A percentile compares a stretch with the other conserved stretches of the same genome.
Evolutionary conservation across 352 stramenopile species (phyloP).

Genomic region (Phytophthora litchii): DNA sequence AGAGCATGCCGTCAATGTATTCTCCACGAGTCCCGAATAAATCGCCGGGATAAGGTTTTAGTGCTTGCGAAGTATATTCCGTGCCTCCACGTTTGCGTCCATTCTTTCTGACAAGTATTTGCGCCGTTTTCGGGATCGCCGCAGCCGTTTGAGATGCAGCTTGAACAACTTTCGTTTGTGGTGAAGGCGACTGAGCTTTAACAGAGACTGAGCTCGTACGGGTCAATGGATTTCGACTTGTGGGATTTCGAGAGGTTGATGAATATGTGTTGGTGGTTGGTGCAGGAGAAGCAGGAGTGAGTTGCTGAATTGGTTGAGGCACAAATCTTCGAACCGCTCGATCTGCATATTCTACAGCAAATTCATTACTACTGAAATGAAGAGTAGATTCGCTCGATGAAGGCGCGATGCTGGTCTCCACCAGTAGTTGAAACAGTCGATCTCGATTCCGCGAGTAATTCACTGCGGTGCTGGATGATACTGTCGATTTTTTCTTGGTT

Average conservation of each 20-base stretch:
- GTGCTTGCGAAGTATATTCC: constrained; percentile 44
- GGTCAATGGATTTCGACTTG: constrained; percentile 5
- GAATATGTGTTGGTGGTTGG: constrained; percentile 2
- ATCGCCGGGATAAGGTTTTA: constrained; percentile 76
- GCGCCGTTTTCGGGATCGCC: constrained; percentile 25
- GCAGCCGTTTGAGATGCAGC: constrained; percentile 1
- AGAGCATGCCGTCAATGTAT: constrained; percentile 87
- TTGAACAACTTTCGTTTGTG: constrained; percentile 5
- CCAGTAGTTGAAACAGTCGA: constrained; percentile 37
- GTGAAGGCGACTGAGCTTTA: constrained; percentile 1
- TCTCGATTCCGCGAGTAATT: constrained; percentile 23
- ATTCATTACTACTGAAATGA: constrained; percentile 54
- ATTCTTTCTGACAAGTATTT: constrained; percentile 45
- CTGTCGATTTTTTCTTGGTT: constrained; percentile 20
- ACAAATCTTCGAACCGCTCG: constrained; percentile 32
- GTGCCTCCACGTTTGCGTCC: constrained; percentile 44
- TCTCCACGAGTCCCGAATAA: constrained; percentile 82
- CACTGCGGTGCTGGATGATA: neutral
- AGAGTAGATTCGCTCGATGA: constrained; percentile 4
- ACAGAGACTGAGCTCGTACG: constrained; percentile 13
- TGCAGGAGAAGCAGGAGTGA: neutral
- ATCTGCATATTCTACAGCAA: constrained; percentile 68
- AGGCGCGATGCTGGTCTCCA: constrained; percentile 45
- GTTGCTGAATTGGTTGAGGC: constrained; percentile 11
- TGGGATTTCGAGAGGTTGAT: constrained; percentile 1